Conservation (phyloP, 352 stramenopile genomes). For the Globisporangium radiosum region DNA sequence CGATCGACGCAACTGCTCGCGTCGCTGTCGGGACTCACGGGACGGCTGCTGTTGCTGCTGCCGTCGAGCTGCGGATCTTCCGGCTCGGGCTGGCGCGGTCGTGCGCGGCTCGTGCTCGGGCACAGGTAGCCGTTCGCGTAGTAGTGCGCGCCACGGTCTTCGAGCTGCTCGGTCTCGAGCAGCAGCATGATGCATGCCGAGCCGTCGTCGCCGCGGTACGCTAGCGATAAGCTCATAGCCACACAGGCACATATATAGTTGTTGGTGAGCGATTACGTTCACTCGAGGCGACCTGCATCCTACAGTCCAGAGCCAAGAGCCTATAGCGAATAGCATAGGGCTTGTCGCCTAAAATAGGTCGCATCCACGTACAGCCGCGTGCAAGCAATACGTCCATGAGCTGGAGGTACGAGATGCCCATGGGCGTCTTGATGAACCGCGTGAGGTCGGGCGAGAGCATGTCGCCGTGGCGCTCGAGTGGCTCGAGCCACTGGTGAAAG, state of each 20-base stretch:
- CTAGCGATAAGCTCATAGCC: constrained; percentile 17
- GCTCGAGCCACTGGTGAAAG: constrained; percentile 71
- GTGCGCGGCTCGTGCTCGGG: constrained; percentile 26
- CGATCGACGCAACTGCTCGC: neutral
- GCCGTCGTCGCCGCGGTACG: constrained; percentile 40
- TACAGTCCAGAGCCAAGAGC: too few relatives aligned
- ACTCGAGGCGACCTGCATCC: neutral
- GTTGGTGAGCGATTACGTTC: neutral
- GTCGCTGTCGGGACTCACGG: neutral
- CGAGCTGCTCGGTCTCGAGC: constrained; percentile 67
- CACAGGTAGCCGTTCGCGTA: constrained; percentile 75
- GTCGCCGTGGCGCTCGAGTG: constrained; percentile 57
- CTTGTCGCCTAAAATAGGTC: too few relatives aligned
- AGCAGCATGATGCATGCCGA: constrained; percentile 61
- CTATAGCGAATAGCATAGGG: neutral
- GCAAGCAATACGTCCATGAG: constrained; percentile 75
- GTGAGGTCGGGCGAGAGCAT: constrained; percentile 61
- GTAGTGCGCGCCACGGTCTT: constrained; percentile 71
- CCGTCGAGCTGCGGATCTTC: constrained; percentile 9
- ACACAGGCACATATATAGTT: neutral
- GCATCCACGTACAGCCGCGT: constrained; percentile 39
- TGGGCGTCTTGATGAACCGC: constrained; percentile 63
- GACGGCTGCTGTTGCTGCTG: neutral
- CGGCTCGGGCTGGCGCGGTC: constrained; percentile 9
- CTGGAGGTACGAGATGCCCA: constrained; percentile 77